Evolutionary conservation across 768 basidiomycete species (phyloP), one percentile per base, ranked within the genome.

Genomic region (Leccinum olivaceopallidum): DNA sequence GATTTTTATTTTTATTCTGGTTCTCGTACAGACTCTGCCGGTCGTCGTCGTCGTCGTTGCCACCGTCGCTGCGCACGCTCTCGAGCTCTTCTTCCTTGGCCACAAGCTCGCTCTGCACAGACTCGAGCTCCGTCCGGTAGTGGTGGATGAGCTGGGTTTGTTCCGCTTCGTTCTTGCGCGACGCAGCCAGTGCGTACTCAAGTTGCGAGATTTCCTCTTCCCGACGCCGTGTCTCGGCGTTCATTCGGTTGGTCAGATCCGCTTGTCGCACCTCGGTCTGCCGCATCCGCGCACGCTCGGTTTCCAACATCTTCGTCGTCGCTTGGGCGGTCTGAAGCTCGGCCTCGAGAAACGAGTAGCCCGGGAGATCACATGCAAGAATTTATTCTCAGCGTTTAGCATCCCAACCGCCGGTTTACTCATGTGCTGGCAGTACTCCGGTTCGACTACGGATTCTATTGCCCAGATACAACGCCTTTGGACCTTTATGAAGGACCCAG

Each of bases 71-170:
- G 47, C 73, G 76, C 13, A 89, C 78, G 42, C 77, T 80, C 63
- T 85, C 82, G 57, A 91, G 74, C 70, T 93, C 90, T 57, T 87
- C 82, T 53, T 89, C 87, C 65, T 85, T 87, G 56, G 78, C 76
- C 48, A 71, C 71, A 30, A 91, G 72, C 62, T 92, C 89, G 55
- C 78, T 73, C 20, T 85, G 85, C 36, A 92, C 80, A n/a, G 74
- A 60, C 76, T 93, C 91, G 60, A 90, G 80, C 67, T 93, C 92
- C 58, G 82, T 81, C 62, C 85, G 84, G 5, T 86, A 85, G 58
- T 82, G 81, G 57, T 81, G 77, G 60, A 92, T 77, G 72, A 89
- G 82, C 48, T 82, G 83, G 37, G 80, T 79, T 54, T 85, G 83
- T 72, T 93, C 90, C 4, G 84, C 81, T 75, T 86, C 74, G 52